Percentiles rank a stretch among this genome's conserved stretches.
These are phyloP conservation scores for Fusarium pseudograminearum DNA, from an alignment of 2,329 filamentous ascomycete genomes.

Conservation along the genomic window DNA sequence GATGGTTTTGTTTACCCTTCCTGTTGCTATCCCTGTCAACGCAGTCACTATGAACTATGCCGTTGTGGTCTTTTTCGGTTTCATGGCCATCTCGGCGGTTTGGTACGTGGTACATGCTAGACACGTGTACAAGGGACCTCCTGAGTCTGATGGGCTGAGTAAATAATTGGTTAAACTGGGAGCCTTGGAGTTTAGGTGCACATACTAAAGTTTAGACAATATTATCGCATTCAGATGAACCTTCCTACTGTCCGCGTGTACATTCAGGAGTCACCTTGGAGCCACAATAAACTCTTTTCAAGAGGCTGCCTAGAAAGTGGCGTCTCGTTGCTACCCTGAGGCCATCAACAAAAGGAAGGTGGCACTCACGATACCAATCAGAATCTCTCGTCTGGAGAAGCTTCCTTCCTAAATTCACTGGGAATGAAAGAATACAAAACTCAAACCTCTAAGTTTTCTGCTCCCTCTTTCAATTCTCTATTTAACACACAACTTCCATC, in stretches of 20 bases:
- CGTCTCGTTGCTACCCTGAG: too few species aligned
- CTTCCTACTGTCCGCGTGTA: neutral
- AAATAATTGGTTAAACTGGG: neutral
- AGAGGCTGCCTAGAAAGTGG: too few species aligned
- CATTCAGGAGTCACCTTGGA: too few species aligned
- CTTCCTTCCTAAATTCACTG: too few species aligned
- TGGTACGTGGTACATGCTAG: constrained; percentile 70
- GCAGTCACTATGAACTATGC: constrained; percentile 74
- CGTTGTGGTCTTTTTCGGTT: constrained; percentile 73
- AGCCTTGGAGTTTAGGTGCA: neutral
- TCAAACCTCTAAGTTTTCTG: neutral
- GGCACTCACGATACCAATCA: too few species aligned
- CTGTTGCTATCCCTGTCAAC: constrained; percentile 68
- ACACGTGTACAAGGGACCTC: constrained; percentile 45
- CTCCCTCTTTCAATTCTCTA: neutral
- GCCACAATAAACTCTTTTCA: too few species aligned
- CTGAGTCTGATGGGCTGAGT: constrained; percentile 39
- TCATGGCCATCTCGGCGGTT: constrained; percentile 67
- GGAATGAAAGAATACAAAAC: too few species aligned
- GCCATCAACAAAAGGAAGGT: too few species aligned
- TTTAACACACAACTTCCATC: neutral
- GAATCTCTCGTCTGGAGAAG: too few species aligned
- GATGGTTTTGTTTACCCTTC: constrained; percentile 83
- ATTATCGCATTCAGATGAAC: neutral
- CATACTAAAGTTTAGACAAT: neutral